Conservation (phyloP, 352 stramenopile species). For the Phytophthora fragariaefolia region DNA sequence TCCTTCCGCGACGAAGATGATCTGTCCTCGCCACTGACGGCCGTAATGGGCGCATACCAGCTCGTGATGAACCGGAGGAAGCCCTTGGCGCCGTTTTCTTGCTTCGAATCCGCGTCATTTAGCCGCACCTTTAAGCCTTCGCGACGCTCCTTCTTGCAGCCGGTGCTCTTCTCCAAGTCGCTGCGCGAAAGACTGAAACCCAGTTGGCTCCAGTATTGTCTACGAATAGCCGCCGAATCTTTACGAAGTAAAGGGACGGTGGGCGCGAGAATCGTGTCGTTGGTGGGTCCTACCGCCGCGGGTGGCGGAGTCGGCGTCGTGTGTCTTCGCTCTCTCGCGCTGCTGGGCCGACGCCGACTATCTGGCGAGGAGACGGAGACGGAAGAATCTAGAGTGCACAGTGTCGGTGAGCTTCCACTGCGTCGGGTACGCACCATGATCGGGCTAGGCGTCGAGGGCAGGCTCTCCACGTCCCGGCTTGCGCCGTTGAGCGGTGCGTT, state of each 20-base stretch:
- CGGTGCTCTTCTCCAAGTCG: slow-evolving; percentile 82
- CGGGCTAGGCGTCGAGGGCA: slow-evolving; percentile 56
- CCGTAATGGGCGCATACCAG: slow-evolving; percentile 67
- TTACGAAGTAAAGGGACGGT: slow-evolving; percentile 59
- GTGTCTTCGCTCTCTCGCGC: slow-evolving; percentile 24
- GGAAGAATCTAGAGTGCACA: slow-evolving; percentile 14
- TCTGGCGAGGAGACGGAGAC: slow-evolving; percentile 1
- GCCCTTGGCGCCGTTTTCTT: slow-evolving; percentile 52
- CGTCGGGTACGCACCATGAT: slow-evolving; percentile 35
- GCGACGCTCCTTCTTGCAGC: slow-evolving; percentile 62
- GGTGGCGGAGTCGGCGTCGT: slow-evolving; percentile 16
- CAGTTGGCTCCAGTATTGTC: slow-evolving; percentile 89
- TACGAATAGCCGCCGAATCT: slow-evolving; percentile 84
- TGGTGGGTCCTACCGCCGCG: slow-evolving; percentile 22
- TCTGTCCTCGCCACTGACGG: slow-evolving; percentile 37
- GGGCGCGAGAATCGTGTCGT: slow-evolving; percentile 27
- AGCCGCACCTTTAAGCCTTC: slow-evolving; percentile 80
- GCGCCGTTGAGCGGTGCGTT: slow-evolving; percentile 47
- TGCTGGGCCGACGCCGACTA: slow-evolving; percentile 20
- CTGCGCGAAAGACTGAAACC: slow-evolving; percentile 82
- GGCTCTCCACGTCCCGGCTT: slow-evolving; percentile 63
- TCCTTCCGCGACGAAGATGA: slow-evolving; percentile 18
- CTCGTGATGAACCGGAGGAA: slow-evolving; percentile 87
- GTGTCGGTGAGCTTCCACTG: slow-evolving; percentile 27
- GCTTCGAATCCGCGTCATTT: slow-evolving; percentile 62